phyloP scores from a whole-genome alignment of 495 filamentous ascomycete genomes.

The Umbilicaria muhlenbergii region DNA sequence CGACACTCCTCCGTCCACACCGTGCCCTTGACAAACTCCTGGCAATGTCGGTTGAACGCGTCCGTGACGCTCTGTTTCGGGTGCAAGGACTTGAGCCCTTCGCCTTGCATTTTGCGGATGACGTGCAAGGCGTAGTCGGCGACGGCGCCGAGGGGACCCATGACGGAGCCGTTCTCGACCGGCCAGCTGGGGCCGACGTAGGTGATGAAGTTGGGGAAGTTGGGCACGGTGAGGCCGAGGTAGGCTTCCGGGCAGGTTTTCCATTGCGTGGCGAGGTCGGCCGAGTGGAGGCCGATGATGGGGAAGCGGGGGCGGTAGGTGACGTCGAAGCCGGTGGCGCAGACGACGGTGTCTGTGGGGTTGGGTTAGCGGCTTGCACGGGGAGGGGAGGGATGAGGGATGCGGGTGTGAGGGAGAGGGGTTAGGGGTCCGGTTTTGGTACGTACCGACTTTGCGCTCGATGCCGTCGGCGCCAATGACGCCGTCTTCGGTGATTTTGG shows the following conservation, averaged over 20 bases:
- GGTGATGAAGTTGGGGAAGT: slow-evolving; percentile 53
- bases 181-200: slow-evolving; percentile 31
- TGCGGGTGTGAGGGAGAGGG: too few species aligned
- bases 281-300: slow-evolving; percentile 29
- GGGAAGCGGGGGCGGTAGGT: slow-evolving; percentile 32
- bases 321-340: slow-evolving; percentile 38
- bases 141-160: slow-evolving; percentile 29
- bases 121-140: slow-evolving; percentile 37
- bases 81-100: slow-evolving; percentile 28
- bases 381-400: too few species aligned
- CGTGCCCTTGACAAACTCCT: slow-evolving; percentile 30
- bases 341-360: slow-evolving; percentile 26
- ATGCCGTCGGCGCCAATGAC: slow-evolving; percentile 33
- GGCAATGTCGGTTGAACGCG: slow-evolving; percentile 29
- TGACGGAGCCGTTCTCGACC: slow-evolving; percentile 29
- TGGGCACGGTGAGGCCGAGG: slow-evolving; percentile 40
- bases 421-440: too few species aligned
- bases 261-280: slow-evolving; percentile 34
- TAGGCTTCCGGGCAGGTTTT: slow-evolving; percentile 37
- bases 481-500: slow-evolving; percentile 28
- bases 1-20: slow-evolving; percentile 32
- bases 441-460: slow-evolving; percentile 9
- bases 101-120: slow-evolving; percentile 32
- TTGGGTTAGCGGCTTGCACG: too few species aligned
- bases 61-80: slow-evolving; percentile 25